Base-by-base conservation (phyloP, 2,329 filamentous ascomycete genomes). In the Rhynchosporium graminicola region DNA sequence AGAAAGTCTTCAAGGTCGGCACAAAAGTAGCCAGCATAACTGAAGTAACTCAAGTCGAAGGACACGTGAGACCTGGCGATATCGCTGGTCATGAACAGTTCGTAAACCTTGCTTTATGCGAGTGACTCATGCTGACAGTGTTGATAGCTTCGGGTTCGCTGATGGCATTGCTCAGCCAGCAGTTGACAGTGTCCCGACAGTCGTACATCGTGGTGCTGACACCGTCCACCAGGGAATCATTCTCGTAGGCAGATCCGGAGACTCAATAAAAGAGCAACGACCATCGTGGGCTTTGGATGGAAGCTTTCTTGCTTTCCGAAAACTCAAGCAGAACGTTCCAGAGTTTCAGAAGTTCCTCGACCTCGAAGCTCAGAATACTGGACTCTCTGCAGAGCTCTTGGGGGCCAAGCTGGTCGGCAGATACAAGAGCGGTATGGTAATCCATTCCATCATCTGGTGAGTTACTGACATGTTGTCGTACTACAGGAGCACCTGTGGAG, bases 251-350 rank as follows among this genome's bases (percentile, higher is more conserved):
- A 73, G 75, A 36, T 70, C 75, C 1, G 76, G 76, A 10, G 77
- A 79, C 52, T 63, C 1, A 9, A 28, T 40, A n/a, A 9, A 10
- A 66, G 10, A 42, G 13, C 15, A 68, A 62, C 68, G 70, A 10
- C 71, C 77, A 48, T 61, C 67, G 0, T 80, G 78, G 78, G 76
- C 78, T 33, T 67, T 74, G 2, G 78, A 80, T 55, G 78, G 79
- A 4, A 79, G 77, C 65, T 79, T 79, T 61, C 71, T 80, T 9
- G 76, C 73, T 36, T 77, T 80, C 67, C 77, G 78, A 12, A 76
- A 79, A 51, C 72, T 80, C 3, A 71, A 76, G 57, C 78, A 81
- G 63, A 73, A 77, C 4, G 78, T 80, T 5, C 78, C 76, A 1
- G 79, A 80, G 51, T 80, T 79, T 54, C 68, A 80, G 58, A 70